Base-by-base conservation (phyloP, 441 rosid species). In the Dalechampia spathulata region DNA sequence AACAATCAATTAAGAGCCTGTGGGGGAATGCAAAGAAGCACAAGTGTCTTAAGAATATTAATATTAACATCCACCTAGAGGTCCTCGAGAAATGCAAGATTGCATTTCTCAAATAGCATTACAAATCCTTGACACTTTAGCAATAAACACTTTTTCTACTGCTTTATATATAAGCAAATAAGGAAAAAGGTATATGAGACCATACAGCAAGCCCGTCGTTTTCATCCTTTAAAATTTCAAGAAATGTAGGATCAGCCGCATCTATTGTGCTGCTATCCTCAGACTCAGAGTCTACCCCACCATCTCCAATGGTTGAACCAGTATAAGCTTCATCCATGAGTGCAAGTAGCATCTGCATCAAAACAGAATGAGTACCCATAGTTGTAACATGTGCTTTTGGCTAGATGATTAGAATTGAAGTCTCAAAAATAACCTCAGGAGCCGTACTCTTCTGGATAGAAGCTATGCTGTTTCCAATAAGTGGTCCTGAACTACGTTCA, bases 251-350 rank as follows among this genome's bases (percentile, higher is more conserved):
- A 74, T 89, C 92, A 54, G 94, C 94, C 36, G 63, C 85, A 72
- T 87, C 95, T 60, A 89, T 85, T 14, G 80, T 64, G 61, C 69
- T 87, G 78, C 72, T 78, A 58, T 89, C 99, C 79, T 87, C 99
- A 60, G 97, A 89, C 78, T 84, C 96, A 61, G 88, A 86, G 79
- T 85, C 95, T 50, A 70, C 96, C 60, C 91, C 96, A 57, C 90
- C 92, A 69, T 85, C 89, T 36, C 81, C 97, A 6, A 92, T 83
- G 63, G 90, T 85, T 51, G 97, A 86, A 75, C 99, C 99, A 44
- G 96, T 89, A 70, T 92, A 92, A 36, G 99, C 99, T 73, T 92
- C 99, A 82, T 92, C 97, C 99, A 92, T 92, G 62, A 92, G 94
- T 32, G 92, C 95, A 74, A 89, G 90, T 55, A 92, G 81, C 99